Percentiles rank a stretch among this genome's conserved stretches.
These are phyloP conservation scores for Xerocomus potaroensis DNA, from an alignment of 768 basidiomycete genomes.

Conservation along the genomic window DNA sequence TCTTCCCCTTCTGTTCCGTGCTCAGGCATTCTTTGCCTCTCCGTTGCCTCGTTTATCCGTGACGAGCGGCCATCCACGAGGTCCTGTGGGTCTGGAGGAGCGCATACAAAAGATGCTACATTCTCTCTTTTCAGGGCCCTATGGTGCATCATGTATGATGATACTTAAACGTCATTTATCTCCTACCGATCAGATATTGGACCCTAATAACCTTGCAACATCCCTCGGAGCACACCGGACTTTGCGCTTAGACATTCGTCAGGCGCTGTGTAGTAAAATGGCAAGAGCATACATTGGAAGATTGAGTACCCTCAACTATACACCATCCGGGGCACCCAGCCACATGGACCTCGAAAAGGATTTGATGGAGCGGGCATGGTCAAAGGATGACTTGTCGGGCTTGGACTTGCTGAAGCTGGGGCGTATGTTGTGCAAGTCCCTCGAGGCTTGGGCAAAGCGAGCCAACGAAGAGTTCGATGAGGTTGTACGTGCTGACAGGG, in stretches of 20 bases:
- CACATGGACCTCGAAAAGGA: slow-evolving; percentile 58
- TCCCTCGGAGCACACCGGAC: slow-evolving; percentile 60
- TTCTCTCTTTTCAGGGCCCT: slow-evolving; percentile 59
- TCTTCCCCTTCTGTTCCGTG: slow-evolving; percentile 71
- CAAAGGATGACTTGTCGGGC: slow-evolving; percentile 59
- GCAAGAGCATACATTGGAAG: slow-evolving; percentile 63
- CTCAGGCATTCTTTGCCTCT: slow-evolving; percentile 58
- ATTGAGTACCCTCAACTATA: slow-evolving; percentile 48
- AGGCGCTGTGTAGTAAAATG: slow-evolving; percentile 55
- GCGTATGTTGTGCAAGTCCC: slow-evolving; percentile 47
- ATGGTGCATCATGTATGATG: slow-evolving; percentile 59
- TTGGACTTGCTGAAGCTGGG: slow-evolving; percentile 66
- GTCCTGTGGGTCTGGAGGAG: slow-evolving; percentile 42
- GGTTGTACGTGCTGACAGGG: slow-evolving; percentile 35
- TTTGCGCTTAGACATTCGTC: slow-evolving; percentile 59
- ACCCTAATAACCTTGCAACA: slow-evolving; percentile 32
- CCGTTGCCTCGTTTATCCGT: slow-evolving; percentile 68
- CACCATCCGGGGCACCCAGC: slow-evolving; percentile 55
- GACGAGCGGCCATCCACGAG: slow-evolving; percentile 33
- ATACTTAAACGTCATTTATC: slow-evolving; percentile 57
- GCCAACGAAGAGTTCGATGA: slow-evolving; percentile 27
- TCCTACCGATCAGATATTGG: slow-evolving; percentile 25
- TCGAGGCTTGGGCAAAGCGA: slow-evolving; percentile 54
- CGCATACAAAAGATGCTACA: slow-evolving; percentile 54
- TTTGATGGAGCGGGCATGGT: slow-evolving; percentile 70